Evolutionary conservation across 768 basidiomycete genomes (phyloP).

Genomic region (Clathrus columnatus): DNA sequence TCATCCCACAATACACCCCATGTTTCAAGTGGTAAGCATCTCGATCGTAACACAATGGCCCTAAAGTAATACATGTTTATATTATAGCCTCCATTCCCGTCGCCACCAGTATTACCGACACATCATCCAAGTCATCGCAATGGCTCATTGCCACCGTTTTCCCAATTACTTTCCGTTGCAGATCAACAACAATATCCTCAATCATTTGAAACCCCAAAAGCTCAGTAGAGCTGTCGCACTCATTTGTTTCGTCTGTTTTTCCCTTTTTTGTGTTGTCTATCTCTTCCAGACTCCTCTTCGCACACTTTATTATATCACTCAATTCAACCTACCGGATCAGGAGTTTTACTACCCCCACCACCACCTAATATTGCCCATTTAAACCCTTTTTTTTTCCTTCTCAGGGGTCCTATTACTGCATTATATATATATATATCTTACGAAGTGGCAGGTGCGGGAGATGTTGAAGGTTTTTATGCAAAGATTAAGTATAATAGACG

Average conservation of each 20-base stretch:
- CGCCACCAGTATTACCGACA: constrained; percentile 25
- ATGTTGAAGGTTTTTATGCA: neutral
- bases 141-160: constrained; percentile 59
- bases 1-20: constrained; percentile 71
- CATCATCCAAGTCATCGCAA: constrained; percentile 31
- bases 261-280: constrained; percentile 12
- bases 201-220: constrained; percentile 7
- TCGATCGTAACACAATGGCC: neutral
- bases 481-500: constrained; percentile 6
- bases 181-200: constrained; percentile 46
- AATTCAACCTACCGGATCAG: constrained; percentile 1
- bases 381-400: constrained; percentile 5
- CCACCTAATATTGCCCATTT: constrained; percentile 5
- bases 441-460: neutral
- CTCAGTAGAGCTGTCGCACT: constrained; percentile 13
- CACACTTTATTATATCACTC: constrained; percentile 16
- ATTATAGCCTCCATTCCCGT: constrained; percentile 46
- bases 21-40: constrained; percentile 80
- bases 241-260: constrained; percentile 14
- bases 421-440: neutral
- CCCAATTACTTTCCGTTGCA: constrained; percentile 75
- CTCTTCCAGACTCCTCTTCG: constrained; percentile 22
- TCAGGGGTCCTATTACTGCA: constrained; percentile 5
- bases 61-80: constrained; percentile 14
- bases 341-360: constrained; percentile 7